phyloP scores from a whole-genome alignment of 148 eudicot species.

The Camellia sinensis region DNA sequence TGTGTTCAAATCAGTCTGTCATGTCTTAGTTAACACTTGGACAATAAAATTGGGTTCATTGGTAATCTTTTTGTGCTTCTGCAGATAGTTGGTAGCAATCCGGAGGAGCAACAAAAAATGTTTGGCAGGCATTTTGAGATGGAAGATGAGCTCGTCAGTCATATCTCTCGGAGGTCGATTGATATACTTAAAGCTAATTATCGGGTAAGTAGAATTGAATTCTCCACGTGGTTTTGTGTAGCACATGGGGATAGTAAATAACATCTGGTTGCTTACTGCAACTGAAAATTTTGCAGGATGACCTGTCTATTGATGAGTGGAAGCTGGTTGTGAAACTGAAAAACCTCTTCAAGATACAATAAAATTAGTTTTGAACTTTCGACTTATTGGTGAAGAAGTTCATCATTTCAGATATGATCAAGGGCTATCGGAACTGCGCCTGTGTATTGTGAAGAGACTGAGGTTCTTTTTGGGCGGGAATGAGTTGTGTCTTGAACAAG shows the following conservation, averaged over 20 bases:
- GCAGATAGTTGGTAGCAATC: constrained; percentile 67
- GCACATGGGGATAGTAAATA: not conserved
- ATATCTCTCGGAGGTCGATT: constrained; percentile 69
- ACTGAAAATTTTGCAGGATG: constrained; percentile 44
- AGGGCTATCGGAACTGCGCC: not conserved
- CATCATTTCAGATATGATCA: not conserved
- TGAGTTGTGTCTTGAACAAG: not conserved
- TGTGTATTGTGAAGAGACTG: not conserved
- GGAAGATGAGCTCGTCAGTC: constrained; percentile 93
- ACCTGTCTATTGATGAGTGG: constrained; percentile 57
- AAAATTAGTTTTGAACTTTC: constrained; percentile 5
- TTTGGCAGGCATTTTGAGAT: constrained; percentile 85
- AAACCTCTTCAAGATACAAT: constrained; percentile 63
- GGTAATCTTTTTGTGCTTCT: not conserved
- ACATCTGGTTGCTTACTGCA: constrained; percentile 1
- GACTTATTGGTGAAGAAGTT: constrained; percentile 13
- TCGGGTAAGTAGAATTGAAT: constrained; percentile 39
- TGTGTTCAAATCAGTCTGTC: not conserved
- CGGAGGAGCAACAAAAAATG: constrained; percentile 92
- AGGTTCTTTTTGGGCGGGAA: constrained; percentile 6
- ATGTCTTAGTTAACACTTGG: no score
- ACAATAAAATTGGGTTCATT: not conserved
- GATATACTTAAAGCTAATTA: constrained; percentile 74
- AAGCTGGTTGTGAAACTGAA: constrained; percentile 61
- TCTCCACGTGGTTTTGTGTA: not conserved